These are phyloP conservation scores for Haematococcus sp. DNA, from an alignment of 139 green algal species.

Conservation along the genomic window DNA sequence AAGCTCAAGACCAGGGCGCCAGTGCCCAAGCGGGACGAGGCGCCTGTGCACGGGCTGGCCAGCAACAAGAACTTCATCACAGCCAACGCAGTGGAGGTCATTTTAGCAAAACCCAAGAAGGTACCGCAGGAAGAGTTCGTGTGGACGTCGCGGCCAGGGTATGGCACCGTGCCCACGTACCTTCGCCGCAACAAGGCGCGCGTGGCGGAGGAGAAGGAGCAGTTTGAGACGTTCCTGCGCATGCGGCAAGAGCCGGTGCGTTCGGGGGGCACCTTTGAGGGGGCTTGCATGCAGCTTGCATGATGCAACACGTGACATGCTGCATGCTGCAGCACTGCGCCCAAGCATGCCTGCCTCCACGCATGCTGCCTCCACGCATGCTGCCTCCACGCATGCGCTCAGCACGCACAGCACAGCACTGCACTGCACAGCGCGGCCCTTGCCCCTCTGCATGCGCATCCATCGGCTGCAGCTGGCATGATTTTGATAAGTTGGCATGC, in stretches of 20 bases:
- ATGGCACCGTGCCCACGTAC: constrained; percentile 80
- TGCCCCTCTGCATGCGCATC: no score
- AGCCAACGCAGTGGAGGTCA: constrained; percentile 70
- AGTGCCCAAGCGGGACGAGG: constrained; percentile 55
- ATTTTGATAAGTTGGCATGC: no score
- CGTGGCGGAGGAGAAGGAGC: constrained; percentile 58
- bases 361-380: no score
- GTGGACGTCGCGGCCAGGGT: constrained; percentile 65
- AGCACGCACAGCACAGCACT: no score
- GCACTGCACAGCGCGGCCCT: no score
- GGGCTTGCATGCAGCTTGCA: no score
- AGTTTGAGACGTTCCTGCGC: constrained; percentile 59
- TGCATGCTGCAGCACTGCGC: no score
- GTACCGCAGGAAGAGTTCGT: constrained; percentile 33
- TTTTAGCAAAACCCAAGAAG: constrained; percentile 53
- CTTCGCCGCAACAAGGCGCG: constrained; percentile 69
- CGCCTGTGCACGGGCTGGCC: constrained; percentile 61
- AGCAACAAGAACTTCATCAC: constrained; percentile 83
- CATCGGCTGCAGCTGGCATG: no score
- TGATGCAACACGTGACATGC: no score
- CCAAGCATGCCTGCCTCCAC: no score
- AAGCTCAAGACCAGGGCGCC: constrained; percentile 60
- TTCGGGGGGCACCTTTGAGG: background rate
- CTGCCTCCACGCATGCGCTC: no score
- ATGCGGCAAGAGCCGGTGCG: constrained; percentile 52